Conservation (phyloP, 371 early-diverging fungal genomes). For the Mortierella sp. region DNA sequence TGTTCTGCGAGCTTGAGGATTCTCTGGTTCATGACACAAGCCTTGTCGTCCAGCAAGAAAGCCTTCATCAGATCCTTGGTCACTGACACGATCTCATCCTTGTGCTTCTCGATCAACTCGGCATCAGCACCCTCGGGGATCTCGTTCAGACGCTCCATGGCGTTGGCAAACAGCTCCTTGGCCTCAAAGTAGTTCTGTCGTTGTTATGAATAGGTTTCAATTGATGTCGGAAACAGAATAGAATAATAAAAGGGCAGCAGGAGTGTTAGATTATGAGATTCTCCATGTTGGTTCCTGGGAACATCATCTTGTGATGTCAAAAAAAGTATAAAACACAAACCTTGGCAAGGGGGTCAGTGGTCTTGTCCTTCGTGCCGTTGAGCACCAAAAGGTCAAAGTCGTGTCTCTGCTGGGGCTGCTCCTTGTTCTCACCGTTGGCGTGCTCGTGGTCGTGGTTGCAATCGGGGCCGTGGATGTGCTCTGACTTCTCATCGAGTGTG, state of each 20-base stretch:
- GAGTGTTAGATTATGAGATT: too few species aligned
- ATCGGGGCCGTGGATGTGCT: conserved; percentile 46
- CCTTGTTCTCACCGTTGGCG: conserved; percentile 35
- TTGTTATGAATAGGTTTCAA: background rate
- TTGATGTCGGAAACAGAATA: background rate
- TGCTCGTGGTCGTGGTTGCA: conserved; percentile 54
- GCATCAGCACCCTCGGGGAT: conserved; percentile 70
- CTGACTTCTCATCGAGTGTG: conserved; percentile 27
- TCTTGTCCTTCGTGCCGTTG: conserved; percentile 65
- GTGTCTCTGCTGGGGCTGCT: conserved; percentile 53
- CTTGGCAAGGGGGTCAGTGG: conserved; percentile 70
- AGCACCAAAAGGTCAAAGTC: conserved; percentile 73
- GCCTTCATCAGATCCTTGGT: conserved; percentile 73
- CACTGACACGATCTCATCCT: conserved; percentile 69
- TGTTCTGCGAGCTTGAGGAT: conserved; percentile 71
- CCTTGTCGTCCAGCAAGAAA: conserved; percentile 77
- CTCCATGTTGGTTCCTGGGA: background rate
- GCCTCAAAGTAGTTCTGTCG: conserved; percentile 64
- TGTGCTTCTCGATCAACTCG: conserved; percentile 64
- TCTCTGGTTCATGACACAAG: conserved; percentile 73
- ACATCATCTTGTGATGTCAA: background rate
- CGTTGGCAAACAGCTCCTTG: conserved; percentile 68
- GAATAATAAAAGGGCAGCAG: too few species aligned
- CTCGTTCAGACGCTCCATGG: conserved; percentile 67
- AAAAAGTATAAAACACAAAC: conserved; percentile 1